phyloP scores from a whole-genome alignment of 768 basidiomycete species.

The Hydnomerulius pinastri region DNA sequence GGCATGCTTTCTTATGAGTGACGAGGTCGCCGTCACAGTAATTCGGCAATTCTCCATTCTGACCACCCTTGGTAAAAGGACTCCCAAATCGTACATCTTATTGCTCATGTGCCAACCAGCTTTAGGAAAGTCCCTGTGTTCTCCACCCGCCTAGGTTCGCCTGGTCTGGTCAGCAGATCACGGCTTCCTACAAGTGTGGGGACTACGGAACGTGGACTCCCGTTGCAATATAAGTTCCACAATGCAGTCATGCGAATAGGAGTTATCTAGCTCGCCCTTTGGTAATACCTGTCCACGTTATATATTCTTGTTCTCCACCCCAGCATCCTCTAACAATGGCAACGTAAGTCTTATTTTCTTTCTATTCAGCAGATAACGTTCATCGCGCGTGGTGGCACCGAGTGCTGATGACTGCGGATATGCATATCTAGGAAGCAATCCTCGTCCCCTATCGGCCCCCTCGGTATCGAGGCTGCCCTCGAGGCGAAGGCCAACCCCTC shows the following conservation, averaged over 20 bases:
- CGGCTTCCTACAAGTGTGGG: not conserved
- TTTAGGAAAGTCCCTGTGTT: not conserved
- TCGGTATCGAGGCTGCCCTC: conserved; percentile 64
- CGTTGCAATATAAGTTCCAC: not conserved
- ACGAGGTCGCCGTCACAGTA: too few species aligned
- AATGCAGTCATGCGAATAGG: not conserved
- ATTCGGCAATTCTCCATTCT: not conserved
- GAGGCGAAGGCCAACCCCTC: conserved; percentile 39
- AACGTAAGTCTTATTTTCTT: conserved; percentile 9
- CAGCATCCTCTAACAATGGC: conserved; percentile 7
- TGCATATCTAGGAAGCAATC: conserved; percentile 33
- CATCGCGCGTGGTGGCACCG: too few species aligned
- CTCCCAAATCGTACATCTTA: not conserved
- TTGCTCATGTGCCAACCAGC: not conserved
- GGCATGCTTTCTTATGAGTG: too few species aligned
- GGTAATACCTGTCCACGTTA: too few species aligned
- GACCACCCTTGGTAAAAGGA: not conserved
- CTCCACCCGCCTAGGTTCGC: not conserved
- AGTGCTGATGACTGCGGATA: not conserved
- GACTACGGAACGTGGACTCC: not conserved
- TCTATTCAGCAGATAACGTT: not conserved
- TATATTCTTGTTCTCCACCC: not conserved
- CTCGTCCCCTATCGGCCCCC: conserved; percentile 55
- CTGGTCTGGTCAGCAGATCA: not conserved
- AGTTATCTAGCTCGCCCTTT: too few species aligned